These are phyloP conservation scores for Talaromyces sp. DNA, from an alignment of 2,329 filamentous ascomycete species.

Conservation along the genomic window DNA sequence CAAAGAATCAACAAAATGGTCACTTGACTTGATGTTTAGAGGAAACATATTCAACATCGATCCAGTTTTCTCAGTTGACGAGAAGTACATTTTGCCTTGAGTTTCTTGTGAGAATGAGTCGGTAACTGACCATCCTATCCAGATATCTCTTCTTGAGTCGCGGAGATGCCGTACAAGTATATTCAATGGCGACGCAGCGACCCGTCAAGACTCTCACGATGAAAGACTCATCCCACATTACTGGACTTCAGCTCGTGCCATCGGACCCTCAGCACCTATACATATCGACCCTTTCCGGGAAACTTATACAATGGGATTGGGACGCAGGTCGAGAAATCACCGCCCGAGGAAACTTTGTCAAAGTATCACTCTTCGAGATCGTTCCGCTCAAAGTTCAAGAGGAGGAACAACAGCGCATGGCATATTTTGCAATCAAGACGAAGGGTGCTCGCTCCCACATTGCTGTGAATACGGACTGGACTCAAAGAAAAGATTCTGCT, in stretches of 20 bases:
- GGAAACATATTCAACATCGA: slow-evolving; percentile 56
- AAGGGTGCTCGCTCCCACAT: slow-evolving; percentile 24
- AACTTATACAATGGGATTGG: slow-evolving; percentile 60
- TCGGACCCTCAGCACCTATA: slow-evolving; percentile 52
- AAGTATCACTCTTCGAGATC: slow-evolving; percentile 33
- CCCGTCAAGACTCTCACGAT: slow-evolving; percentile 68
- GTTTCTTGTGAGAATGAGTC: neutral
- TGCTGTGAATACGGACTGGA: slow-evolving; percentile 27
- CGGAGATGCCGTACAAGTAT: slow-evolving; percentile 72
- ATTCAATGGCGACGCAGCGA: slow-evolving; percentile 76
- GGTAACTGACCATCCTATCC: neutral
- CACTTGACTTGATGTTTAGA: slow-evolving; percentile 49
- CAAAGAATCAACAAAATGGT: slow-evolving; percentile 35
- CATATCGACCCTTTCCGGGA: slow-evolving; percentile 50
- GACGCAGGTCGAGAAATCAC: slow-evolving; percentile 43
- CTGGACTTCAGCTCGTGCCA: slow-evolving; percentile 52
- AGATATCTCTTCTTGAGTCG: slow-evolving; percentile 75
- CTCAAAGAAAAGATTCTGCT: slow-evolving; percentile 22
- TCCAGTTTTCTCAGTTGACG: slow-evolving; percentile 57
- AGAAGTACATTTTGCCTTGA: slow-evolving; percentile 43
- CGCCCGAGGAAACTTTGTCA: slow-evolving; percentile 42
- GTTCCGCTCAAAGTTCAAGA: slow-evolving; percentile 21
- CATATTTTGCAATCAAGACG: slow-evolving; percentile 37
- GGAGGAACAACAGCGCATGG: slow-evolving; percentile 25
- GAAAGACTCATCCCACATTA: slow-evolving; percentile 45